phyloP scores from a whole-genome alignment of 805 yeast genomes.

The Saturnispora sanitii region DNA sequence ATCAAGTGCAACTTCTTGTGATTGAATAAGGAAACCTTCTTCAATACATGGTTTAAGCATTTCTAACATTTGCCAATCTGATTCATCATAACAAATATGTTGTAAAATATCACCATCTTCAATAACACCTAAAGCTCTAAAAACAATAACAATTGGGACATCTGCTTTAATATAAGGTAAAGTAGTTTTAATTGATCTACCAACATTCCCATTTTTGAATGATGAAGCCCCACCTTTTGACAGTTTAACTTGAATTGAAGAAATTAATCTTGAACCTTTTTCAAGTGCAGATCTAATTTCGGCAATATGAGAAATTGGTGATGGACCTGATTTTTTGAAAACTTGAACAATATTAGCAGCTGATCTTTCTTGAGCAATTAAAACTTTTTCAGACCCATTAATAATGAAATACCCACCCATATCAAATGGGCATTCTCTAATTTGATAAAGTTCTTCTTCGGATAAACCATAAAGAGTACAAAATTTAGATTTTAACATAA shows the following conservation, averaged over 20 bases:
- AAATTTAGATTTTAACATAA: conserved; percentile 93
- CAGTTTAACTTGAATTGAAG: conserved; percentile 88
- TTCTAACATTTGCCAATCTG: conserved; percentile 99
- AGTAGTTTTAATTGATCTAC: conserved; percentile 88
- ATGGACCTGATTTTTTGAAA: conserved; percentile 93
- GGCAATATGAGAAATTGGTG: conserved; percentile 92
- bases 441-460: conserved; percentile 87
- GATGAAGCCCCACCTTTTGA: conserved; percentile 41
- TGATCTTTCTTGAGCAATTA: conserved; percentile 96
- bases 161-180: conserved; percentile 94
- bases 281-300: conserved; percentile 95
- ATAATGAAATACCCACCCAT: conserved; percentile 99
- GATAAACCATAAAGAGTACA: conserved; percentile 85
- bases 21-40: conserved; percentile 97
- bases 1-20: conserved; percentile 95
- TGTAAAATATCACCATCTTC: conserved; percentile 99
- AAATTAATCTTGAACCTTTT: conserved; percentile 91
- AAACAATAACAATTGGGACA: conserved; percentile 92
- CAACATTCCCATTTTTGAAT: conserved; percentile 41
- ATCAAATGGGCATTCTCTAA: conserved; percentile 98
- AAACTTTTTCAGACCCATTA: conserved; percentile 95
- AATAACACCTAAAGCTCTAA: conserved; percentile 95
- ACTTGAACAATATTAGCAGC: conserved; percentile 99
- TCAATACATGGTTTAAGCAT: conserved; percentile 98
- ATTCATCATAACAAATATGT: conserved; percentile 95